Base-by-base conservation (phyloP, 202 grass and related monocot species). In the Panicum hallii region DNA sequence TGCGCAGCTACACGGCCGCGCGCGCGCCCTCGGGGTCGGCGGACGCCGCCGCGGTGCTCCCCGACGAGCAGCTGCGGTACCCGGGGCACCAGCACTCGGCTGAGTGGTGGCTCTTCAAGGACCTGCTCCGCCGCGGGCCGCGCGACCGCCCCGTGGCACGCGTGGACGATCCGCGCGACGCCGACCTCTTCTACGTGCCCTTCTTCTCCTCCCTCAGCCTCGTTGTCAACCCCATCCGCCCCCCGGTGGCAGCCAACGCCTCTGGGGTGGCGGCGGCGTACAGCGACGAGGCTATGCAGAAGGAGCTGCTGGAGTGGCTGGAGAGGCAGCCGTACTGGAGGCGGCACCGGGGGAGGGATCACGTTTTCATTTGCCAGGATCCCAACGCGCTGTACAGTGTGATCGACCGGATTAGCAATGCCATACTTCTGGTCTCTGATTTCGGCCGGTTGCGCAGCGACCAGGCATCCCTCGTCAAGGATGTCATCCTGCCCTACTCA, bases 181-280 rank as follows among this genome's bases (percentile, higher is more conserved):
- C 93, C 13, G 93, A 98, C 74, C 88, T 98, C 89, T 98, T 98
- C 81, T 98, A 98, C 71, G 93, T 95, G 42, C 91, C 96, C 5
- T 98, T 95, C 83, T 95, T 98, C 88, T 98, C 96, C 30, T 95
- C 96, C 20, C 88, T 98, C 75, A 98, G 96, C 88, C 89, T 98
- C 62, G 86, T 95, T 22, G 96, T 98, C 69, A 98, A 98, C 62
- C 96, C 96, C 9, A 95, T 95, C 62, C 86, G 88, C 0, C 78
- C 93, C 11, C 56, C 76, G 4, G 56, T 41, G 3, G 77, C 80
- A 8, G 83, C 82, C 2, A 86, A 86, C 16, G 79, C 45, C 36
- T 87, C 79, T 15, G 72, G 42, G 14, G 74, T 49, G 41, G 67
- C 53, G 22, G 26, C 74, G 19, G 11, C 67, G 30, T 98, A 98